Percentiles rank a stretch among this genome's conserved stretches.
phyloP scores from a whole-genome alignment of 768 basidiomycete species.

The Leccinum imitatum region DNA sequence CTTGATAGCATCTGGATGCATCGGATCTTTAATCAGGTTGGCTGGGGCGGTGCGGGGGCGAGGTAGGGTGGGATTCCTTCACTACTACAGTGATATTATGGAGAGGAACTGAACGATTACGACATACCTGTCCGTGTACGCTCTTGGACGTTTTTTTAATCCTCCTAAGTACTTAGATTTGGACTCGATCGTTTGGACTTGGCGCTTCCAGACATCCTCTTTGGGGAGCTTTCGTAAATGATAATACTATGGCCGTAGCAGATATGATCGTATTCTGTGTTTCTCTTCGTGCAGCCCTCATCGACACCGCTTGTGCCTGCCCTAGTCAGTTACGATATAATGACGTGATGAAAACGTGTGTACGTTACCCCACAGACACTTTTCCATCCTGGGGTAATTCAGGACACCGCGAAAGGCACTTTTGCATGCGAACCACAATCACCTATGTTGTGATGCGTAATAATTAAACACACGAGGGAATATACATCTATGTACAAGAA shows the following conservation, averaged over 20 bases:
- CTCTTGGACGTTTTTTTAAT: constrained; percentile 24
- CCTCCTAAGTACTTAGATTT: constrained; percentile 22
- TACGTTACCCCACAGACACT: constrained; percentile 24
- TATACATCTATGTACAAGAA: constrained; percentile 17
- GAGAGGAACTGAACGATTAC: constrained; percentile 16
- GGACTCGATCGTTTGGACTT: constrained; percentile 26
- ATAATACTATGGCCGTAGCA: constrained; percentile 15
- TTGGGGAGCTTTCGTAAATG: constrained; percentile 19
- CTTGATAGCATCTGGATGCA: constrained; percentile 10
- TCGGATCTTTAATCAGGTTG: not conserved
- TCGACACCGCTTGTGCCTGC: constrained; percentile 2
- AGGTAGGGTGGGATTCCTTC: constrained; percentile 2
- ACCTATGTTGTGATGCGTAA: not conserved
- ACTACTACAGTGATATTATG: constrained; percentile 2
- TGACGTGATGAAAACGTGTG: constrained; percentile 31
- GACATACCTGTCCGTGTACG: constrained; percentile 20
- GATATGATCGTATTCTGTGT: constrained; percentile 15
- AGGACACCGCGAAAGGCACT: not conserved
- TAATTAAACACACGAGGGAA: constrained; percentile 21
- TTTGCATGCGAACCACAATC: not conserved
- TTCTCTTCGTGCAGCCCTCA: not conserved
- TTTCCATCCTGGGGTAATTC: constrained; percentile 8
- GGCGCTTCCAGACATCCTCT: constrained; percentile 13
- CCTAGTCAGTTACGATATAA: constrained; percentile 27
- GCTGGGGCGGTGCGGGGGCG: not conserved